Evolutionary conservation across 1,284 basidiomycete species (phyloP).

Genomic region (Trametes pubescens): DNA sequence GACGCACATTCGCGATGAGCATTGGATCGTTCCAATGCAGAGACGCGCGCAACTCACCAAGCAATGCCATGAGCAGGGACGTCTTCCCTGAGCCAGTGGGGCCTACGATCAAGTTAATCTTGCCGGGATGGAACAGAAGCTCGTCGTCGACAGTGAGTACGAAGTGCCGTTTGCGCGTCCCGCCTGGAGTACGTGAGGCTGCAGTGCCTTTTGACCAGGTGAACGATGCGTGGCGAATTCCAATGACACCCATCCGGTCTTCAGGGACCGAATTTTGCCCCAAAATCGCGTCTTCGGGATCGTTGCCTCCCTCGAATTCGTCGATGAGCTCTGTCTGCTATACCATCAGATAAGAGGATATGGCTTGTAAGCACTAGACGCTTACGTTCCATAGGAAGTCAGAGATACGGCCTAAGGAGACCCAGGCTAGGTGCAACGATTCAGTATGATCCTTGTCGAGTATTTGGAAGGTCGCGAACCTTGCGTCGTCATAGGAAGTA

Average conservation of each 20-base stretch:
- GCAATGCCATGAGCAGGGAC: constrained; percentile 61
- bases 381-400: constrained; percentile 54
- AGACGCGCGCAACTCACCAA: constrained; percentile 46
- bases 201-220: constrained; percentile 46
- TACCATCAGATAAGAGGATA: not conserved
- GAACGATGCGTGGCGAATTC: constrained; percentile 52
- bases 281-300: constrained; percentile 13
- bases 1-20: not conserved
- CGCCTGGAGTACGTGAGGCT: constrained; percentile 38
- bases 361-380: not conserved
- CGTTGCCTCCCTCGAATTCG: constrained; percentile 44
- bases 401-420: constrained; percentile 56
- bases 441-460: not conserved
- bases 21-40: not conserved
- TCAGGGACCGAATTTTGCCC: constrained; percentile 10
- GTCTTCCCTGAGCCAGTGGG: constrained; percentile 65
- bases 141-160: constrained; percentile 58
- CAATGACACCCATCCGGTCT: constrained; percentile 41
- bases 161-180: constrained; percentile 49
- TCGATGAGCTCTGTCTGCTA: constrained; percentile 59
- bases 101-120: constrained; percentile 73
- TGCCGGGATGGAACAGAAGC: constrained; percentile 62
- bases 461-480: constrained; percentile 37
- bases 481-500: constrained; percentile 45
- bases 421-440: constrained; percentile 29